A percentile compares a stretch with the other conserved stretches of the same genome.
Conservation (phyloP, 306 rosid species). For the Acacia crassicarpa region DNA sequence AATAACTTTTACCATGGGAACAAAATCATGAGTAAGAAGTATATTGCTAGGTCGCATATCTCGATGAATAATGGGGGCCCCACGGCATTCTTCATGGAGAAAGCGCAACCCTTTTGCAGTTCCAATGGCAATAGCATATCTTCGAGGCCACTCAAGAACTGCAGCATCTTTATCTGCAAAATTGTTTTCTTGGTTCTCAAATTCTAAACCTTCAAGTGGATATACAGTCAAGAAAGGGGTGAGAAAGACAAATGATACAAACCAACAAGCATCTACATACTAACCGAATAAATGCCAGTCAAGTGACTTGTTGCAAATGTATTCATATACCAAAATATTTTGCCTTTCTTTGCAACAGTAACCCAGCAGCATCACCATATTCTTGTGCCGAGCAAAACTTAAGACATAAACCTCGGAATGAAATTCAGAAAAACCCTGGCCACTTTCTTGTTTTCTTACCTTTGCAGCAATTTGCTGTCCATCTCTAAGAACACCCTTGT, state of each 20-base stretch:
- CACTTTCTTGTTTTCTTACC: slow-evolving; percentile 76
- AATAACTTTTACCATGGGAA: slow-evolving; percentile 66
- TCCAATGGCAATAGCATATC: slow-evolving; percentile 84
- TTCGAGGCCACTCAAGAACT: slow-evolving; percentile 76
- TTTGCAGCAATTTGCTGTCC: slow-evolving; percentile 86
- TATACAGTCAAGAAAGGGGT: neutral
- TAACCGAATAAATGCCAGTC: slow-evolving; percentile 85
- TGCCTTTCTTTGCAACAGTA: slow-evolving; percentile 74
- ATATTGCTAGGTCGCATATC: slow-evolving; percentile 88
- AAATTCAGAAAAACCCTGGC: slow-evolving; percentile 77
- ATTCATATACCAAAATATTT: slow-evolving; percentile 81
- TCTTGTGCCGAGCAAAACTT: slow-evolving; percentile 89
- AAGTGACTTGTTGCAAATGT: slow-evolving; percentile 80
- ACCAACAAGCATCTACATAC: slow-evolving; percentile 13
- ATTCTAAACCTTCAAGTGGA: neutral
- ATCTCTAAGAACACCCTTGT: slow-evolving; percentile 65
- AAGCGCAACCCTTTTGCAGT: slow-evolving; percentile 89
- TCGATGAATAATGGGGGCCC: slow-evolving; percentile 84
- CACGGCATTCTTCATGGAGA: slow-evolving; percentile 90
- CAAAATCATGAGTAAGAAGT: slow-evolving; percentile 80
- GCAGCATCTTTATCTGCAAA: slow-evolving; percentile 47
- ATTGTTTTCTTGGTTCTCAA: neutral
- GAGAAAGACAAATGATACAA: neutral
- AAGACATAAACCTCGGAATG: slow-evolving; percentile 79
- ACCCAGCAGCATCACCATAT: slow-evolving; percentile 88